Conservation (phyloP, 2,329 filamentous ascomycete species). For the Alternaria metachromatica region DNA sequence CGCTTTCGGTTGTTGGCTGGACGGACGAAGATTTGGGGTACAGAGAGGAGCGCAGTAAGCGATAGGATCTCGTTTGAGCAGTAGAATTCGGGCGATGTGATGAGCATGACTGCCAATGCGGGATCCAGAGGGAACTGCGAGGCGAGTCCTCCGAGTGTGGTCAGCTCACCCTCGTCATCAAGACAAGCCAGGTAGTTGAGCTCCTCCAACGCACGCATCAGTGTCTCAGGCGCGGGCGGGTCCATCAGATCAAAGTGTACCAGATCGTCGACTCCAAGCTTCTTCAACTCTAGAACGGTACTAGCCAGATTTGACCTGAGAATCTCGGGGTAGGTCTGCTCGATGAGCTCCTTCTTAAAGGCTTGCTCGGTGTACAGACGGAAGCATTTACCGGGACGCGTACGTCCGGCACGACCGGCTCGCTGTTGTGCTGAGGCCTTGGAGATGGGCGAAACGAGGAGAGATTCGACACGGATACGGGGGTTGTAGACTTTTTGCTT, state of each 20-base stretch:
- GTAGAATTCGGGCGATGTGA: conserved; percentile 96
- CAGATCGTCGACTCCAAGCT: conserved; percentile 91
- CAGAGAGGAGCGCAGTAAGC: conserved; percentile 89
- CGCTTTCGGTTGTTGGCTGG: conserved; percentile 85
- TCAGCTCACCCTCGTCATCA: conserved; percentile 95
- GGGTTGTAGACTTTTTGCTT: conserved; percentile 99
- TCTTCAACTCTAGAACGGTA: conserved; percentile 95
- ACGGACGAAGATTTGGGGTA: conserved; percentile 91
- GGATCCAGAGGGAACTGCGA: conserved; percentile 97
- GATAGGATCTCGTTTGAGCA: conserved; percentile 98
- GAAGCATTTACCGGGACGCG: conserved; percentile 97
- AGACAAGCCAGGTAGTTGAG: conserved; percentile 96
- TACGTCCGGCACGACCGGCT: conserved; percentile 98
- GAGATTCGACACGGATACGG: conserved; percentile 91
- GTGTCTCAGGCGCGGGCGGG: conserved; percentile 93
- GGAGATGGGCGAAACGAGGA: conserved; percentile 96
- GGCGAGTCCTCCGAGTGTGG: conserved; percentile 80
- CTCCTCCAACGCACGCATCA: conserved; percentile 97
- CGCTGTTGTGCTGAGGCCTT: conserved; percentile 97
- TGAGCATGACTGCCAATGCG: conserved; percentile 94
- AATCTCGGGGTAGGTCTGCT: conserved; percentile 96
- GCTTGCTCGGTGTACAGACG: conserved; percentile 92
- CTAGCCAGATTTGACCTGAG: conserved; percentile 92
- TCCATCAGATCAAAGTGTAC: conserved; percentile 99
- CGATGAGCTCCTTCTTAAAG: conserved; percentile 97